Evolutionary conservation across 805 yeast species (phyloP).

Genomic region (Candida michaelii): DNA sequence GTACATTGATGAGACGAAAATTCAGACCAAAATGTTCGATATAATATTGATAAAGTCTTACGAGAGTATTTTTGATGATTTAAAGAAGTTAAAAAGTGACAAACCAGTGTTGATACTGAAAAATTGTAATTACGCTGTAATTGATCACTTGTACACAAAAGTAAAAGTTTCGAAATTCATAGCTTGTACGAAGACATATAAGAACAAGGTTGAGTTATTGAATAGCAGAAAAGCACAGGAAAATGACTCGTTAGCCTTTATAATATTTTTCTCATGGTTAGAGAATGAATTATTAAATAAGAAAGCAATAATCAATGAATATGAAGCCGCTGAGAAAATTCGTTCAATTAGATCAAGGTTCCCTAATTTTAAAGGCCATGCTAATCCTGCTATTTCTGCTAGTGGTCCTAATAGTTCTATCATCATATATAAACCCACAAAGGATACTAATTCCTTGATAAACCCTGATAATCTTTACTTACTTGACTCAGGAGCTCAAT

Average conservation of each 20-base stretch:
- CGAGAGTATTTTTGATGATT: slow-evolving; percentile 56
- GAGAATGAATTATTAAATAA: slow-evolving; percentile 51
- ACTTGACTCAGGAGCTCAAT: slow-evolving; percentile 61
- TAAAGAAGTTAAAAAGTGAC: slow-evolving; percentile 30
- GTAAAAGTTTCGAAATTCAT: too few species aligned
- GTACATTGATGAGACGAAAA: slow-evolving; percentile 52
- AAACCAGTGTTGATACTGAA: slow-evolving; percentile 29
- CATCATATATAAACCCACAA: slow-evolving; percentile 72
- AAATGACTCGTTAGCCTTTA: slow-evolving; percentile 78
- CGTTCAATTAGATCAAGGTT: slow-evolving; percentile 52
- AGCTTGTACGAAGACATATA: slow-evolving; percentile 77
- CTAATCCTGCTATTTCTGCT: slow-evolving; percentile 76
- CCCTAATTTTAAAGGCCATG: slow-evolving; percentile 61
- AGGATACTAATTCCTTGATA: slow-evolving; percentile 55
- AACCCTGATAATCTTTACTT: slow-evolving; percentile 57
- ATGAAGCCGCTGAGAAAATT: slow-evolving; percentile 62
- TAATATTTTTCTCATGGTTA: slow-evolving; percentile 79
- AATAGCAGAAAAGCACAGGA: slow-evolving; percentile 77
- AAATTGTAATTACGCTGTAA: slow-evolving; percentile 35
- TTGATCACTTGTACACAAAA: slow-evolving; percentile 25
- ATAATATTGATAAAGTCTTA: slow-evolving; percentile 51
- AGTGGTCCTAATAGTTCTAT: slow-evolving; percentile 75
- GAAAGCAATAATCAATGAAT: slow-evolving; percentile 51
- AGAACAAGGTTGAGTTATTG: slow-evolving; percentile 67
- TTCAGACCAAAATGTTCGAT: slow-evolving; percentile 25